Percentiles rank a stretch among this genome's conserved stretches.
phyloP scores from a whole-genome alignment of 2,329 filamentous ascomycete genomes.

The Penicillium sp. region DNA sequence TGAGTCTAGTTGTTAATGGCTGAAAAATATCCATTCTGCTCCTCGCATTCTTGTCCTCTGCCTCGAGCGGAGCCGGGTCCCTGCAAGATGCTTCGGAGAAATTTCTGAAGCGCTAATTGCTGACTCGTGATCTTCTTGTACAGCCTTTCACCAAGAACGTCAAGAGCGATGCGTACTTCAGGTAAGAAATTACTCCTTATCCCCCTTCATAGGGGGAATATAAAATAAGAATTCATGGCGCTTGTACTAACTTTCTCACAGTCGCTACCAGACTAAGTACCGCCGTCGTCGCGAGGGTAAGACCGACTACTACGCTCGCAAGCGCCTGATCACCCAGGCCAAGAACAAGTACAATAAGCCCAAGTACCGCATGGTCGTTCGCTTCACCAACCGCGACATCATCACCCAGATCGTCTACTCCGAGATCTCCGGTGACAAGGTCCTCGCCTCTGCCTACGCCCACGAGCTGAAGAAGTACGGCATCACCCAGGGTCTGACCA shows the following conservation, averaged over 20 bases:
- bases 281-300: slow-evolving; percentile 92
- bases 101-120: slow-evolving; percentile 99
- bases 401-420: slow-evolving; percentile 95
- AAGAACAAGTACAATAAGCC: slow-evolving; percentile 99
- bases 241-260: slow-evolving; percentile 39
- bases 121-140: slow-evolving; percentile 68
- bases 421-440: slow-evolving; percentile 96
- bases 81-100: slow-evolving; percentile 97
- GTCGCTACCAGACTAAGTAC: slow-evolving; percentile 99
- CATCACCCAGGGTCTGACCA: slow-evolving; percentile 97
- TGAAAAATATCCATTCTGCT: slow-evolving; percentile 20
- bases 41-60: slow-evolving; percentile 16
- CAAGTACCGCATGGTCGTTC: slow-evolving; percentile 99
- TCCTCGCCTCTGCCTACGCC: slow-evolving; percentile 85
- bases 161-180: slow-evolving; percentile 99
- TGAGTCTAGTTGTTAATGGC: slow-evolving; percentile 35
- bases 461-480: slow-evolving; percentile 98
- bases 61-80: slow-evolving; percentile 55
- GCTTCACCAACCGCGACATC: slow-evolving; percentile 99
- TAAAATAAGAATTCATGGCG: not conserved
- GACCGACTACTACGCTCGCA: slow-evolving; percentile 99
- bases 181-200: slow-evolving; percentile 55
- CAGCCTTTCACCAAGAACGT: slow-evolving; percentile 89
- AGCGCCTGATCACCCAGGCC: slow-evolving; percentile 98
- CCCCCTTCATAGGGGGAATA: not conserved